Base-by-base conservation (phyloP, 176 grass and related monocot genomes). In the Juncus inflexus region DNA sequence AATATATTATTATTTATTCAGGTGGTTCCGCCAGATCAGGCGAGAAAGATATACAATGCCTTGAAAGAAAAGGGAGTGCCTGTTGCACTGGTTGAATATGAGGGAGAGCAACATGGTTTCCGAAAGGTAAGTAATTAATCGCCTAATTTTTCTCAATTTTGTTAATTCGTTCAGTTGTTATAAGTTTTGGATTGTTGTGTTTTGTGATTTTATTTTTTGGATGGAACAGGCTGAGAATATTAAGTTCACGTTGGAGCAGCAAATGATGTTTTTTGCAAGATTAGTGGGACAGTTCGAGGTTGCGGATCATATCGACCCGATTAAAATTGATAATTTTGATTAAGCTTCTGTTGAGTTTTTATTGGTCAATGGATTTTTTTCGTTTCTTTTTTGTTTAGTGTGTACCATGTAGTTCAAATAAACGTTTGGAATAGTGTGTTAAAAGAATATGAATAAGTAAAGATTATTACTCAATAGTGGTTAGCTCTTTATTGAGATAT, bases 21-120 rank as follows among this genome's bases (percentile, higher is more conserved):
- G 87, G 66, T 97, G 3, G 87, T 97, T 37, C 87, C 92, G 55
- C 92, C 85, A 57, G 67, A 84, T 66, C 92, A 97, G 39, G 87
- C 92, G 47, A 79, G 79, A 7, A 89, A 83, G 67, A 89, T 97
- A 63, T 81, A 97, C 62, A 80, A 74, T 51, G 92, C 92, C 38
- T 67, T 97, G 50, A 97, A 89, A 79, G 92, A 86, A 19, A 91
- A 62, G 45, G 92, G 87, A 15, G 52, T 97, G 71, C 85, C 92
- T 54, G 92, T 97, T 86, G 87, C 82, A 56, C 86, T 97, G 75
- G 82, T 97, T 6, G 92, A 97, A 78, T 97, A 97, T 13, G 87
- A 97, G 80, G 92, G 92, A 28, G 92, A 89, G 60, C 92, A 97
- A 13, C 87, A 91, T 55, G 84, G 92, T 3, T 97, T 97, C 67